These are phyloP conservation scores for Oenanthe javanica DNA, from an alignment of 140 eudicot genomes.

Conservation along the genomic window DNA sequence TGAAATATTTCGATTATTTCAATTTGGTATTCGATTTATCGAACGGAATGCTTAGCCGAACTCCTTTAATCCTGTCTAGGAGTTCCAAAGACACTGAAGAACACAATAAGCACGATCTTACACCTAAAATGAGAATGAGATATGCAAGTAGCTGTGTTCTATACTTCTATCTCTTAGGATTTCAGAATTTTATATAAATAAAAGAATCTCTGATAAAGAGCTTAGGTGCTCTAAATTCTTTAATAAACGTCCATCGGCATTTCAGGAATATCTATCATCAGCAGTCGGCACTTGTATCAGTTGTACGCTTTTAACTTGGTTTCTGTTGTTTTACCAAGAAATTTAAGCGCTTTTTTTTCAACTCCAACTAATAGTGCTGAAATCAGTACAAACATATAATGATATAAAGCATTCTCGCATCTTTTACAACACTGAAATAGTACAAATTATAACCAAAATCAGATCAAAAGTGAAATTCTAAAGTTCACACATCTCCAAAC, in stretches of 20 bases:
- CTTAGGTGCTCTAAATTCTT: too few relatives aligned
- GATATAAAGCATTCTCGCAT: conserved; percentile 2
- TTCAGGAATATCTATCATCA: too few relatives aligned
- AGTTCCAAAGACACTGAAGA: too few relatives aligned
- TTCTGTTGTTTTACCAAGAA: neutral
- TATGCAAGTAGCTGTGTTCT: neutral
- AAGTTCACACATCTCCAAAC: conserved; percentile 15
- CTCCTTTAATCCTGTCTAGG: too few relatives aligned
- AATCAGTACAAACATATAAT: neutral
- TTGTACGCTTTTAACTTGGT: neutral
- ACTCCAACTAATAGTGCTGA: neutral
- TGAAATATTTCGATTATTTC: too few relatives aligned
- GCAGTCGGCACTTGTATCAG: neutral
- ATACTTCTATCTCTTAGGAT: too few relatives aligned
- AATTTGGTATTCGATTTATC: too few relatives aligned
- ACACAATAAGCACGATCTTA: neutral
- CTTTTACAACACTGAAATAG: conserved; percentile 12
- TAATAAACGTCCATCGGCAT: neutral
- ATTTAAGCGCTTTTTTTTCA: neutral
- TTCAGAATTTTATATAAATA: too few relatives aligned
- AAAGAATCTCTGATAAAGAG: too few relatives aligned
- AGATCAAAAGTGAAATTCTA: conserved; percentile 22
- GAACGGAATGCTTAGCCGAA: too few relatives aligned
- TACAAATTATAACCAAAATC: conserved; percentile 8
- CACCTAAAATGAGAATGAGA: too few relatives aligned